Conservation (phyloP, 306 rosid species). For the Boehmeria nivea region DNA sequence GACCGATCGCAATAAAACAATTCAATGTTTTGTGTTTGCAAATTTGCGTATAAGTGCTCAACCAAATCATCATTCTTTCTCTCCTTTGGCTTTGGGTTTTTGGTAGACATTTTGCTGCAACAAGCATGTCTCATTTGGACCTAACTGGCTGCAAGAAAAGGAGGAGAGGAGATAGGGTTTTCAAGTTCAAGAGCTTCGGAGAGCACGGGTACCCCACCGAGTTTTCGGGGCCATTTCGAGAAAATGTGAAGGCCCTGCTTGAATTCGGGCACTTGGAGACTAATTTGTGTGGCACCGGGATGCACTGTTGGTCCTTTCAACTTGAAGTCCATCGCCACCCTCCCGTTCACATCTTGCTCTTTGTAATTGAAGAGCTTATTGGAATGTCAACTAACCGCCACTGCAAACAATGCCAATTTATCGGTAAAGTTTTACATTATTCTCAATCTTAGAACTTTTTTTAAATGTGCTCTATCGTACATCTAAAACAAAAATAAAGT, state of each 20-base stretch:
- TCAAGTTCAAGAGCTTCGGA: slow-evolving; percentile 71
- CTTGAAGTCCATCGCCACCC: slow-evolving; percentile 78
- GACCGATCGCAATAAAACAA: not conserved
- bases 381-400: slow-evolving; percentile 40
- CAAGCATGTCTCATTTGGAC: slow-evolving; percentile 52
- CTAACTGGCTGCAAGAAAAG: slow-evolving; percentile 56
- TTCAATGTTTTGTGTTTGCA: slow-evolving; percentile 11
- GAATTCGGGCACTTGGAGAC: slow-evolving; percentile 64
- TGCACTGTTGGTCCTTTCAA: slow-evolving; percentile 77
- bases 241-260: slow-evolving; percentile 61
- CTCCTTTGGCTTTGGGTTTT: not conserved
- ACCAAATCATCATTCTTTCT: slow-evolving; percentile 6
- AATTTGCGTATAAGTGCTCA: not conserved
- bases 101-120: not conserved
- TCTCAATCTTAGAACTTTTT: too few relatives aligned
- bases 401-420: slow-evolving; percentile 78
- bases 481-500: too few relatives aligned
- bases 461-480: too few relatives aligned
- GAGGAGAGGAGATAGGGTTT: slow-evolving; percentile 71
- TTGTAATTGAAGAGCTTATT: slow-evolving; percentile 58
- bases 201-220: slow-evolving; percentile 62
- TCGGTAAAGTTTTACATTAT: slow-evolving; percentile 41
- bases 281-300: slow-evolving; percentile 24
- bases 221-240: slow-evolving; percentile 50
- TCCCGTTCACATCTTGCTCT: slow-evolving; percentile 51